A percentile compares a stretch with the other conserved stretches of the same genome.
These are phyloP conservation scores for Herpetomonas tarakana DNA, from an alignment of 208 protist species.

Conservation along the genomic window DNA sequence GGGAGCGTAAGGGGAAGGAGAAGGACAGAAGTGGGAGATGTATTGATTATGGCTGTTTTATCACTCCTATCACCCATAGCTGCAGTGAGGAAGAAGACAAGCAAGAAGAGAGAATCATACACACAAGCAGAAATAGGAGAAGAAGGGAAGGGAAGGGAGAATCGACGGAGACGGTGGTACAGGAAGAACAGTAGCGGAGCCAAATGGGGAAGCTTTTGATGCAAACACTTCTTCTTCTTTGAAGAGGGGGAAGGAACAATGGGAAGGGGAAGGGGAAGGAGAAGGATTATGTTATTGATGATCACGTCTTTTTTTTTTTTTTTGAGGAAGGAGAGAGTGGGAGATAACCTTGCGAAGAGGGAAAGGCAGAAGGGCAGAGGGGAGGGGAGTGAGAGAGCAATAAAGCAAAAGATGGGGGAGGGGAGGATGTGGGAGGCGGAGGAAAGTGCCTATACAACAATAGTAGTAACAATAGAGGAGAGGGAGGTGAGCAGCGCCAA, in stretches of 20 bases:
- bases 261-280: no score
- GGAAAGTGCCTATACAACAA: conserved; percentile 8
- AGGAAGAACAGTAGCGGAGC: conserved; percentile 3
- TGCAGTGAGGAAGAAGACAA: no score
- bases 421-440: neutral
- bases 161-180: conserved; percentile 1
- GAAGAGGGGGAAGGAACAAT: no score
- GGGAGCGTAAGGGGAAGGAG: no score
- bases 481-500: conserved; percentile 5
- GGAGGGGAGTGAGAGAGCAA: neutral
- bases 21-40: no score
- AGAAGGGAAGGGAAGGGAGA: conserved; percentile 5
- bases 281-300: no score
- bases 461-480: conserved; percentile 2
- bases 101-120: conserved; percentile 1
- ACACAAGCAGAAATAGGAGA: neutral
- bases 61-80: no score
- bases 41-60: no score
- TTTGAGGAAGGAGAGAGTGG: conserved; percentile 2
- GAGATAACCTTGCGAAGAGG: neutral
- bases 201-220: neutral
- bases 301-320: no score
- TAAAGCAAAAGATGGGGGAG: neutral
- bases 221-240: no score
- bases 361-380: neutral